Conservation (phyloP, 139 green algal species). For the Coelastrella sp. region DNA sequence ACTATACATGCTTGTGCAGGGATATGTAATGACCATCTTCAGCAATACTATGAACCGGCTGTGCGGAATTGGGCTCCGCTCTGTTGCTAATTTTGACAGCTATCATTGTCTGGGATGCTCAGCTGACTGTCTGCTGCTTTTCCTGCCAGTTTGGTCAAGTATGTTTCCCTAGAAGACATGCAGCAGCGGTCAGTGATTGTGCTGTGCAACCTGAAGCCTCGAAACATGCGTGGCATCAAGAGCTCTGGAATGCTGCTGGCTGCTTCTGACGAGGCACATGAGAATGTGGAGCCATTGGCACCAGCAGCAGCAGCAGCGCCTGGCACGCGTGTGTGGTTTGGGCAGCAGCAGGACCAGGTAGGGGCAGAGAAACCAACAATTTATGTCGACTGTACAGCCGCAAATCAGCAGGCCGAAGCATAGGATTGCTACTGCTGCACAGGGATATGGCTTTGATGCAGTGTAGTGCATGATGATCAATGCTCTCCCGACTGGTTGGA, state of each 20-base stretch:
- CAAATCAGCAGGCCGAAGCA: no score
- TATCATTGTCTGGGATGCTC: background rate
- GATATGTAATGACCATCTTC: background rate
- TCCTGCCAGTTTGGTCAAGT: slow-evolving; percentile 74
- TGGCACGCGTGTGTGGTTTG: slow-evolving; percentile 79
- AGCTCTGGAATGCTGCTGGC: slow-evolving; percentile 87
- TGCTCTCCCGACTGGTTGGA: background rate
- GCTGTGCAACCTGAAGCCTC: slow-evolving; percentile 81
- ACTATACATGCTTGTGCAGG: no score
- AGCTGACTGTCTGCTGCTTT: background rate
- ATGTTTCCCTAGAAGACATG: slow-evolving; percentile 79
- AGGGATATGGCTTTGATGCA: background rate
- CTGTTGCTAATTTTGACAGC: background rate
- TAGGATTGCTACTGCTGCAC: no score
- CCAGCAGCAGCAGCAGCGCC: slow-evolving; percentile 64
- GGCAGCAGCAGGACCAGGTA: slow-evolving; percentile 56
- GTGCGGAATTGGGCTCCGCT: background rate
- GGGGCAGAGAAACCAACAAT: background rate
- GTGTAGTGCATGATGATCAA: background rate
- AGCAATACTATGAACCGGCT: background rate
- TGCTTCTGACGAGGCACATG: slow-evolving; percentile 75
- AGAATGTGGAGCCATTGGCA: slow-evolving; percentile 74
- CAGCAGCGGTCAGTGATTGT: slow-evolving; percentile 80
- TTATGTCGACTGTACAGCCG: no score
- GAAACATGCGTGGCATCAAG: slow-evolving; percentile 79